Evolutionary conservation across 208 protist species (phyloP).

Genomic region (Crithidia sp.): DNA sequence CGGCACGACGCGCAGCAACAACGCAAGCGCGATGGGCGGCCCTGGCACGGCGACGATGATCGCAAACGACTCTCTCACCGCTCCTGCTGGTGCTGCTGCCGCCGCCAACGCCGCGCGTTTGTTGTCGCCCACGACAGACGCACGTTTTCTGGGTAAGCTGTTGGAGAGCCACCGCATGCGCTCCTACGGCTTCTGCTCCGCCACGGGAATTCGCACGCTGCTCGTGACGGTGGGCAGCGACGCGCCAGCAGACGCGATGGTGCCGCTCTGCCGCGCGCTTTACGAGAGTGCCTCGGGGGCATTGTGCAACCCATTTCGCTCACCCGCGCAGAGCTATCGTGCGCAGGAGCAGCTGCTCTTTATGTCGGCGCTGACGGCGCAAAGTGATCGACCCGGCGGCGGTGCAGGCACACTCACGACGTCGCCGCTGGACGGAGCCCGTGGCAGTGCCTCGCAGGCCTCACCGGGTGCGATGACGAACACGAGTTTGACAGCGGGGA

Average conservation of each 20-base stretch:
- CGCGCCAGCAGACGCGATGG: slow-evolving; percentile 72
- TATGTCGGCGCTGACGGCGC: slow-evolving; percentile 19
- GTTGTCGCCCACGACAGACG: slow-evolving; percentile 56
- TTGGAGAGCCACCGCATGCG: slow-evolving; percentile 64
- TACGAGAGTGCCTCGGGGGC: slow-evolving; percentile 76
- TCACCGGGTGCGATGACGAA: neutral
- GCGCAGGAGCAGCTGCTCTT: slow-evolving; percentile 51
- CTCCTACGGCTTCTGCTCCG: slow-evolving; percentile 82
- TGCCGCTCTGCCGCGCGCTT: slow-evolving; percentile 79
- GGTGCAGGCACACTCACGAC: neutral
- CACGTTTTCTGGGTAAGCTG: slow-evolving; percentile 75
- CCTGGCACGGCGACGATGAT: neutral
- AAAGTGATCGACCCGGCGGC: neutral
- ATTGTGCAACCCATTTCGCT: slow-evolving; percentile 83
- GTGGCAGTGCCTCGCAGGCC: neutral
- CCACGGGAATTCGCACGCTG: slow-evolving; percentile 68
- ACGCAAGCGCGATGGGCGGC: neutral
- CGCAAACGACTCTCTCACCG: slow-evolving; percentile 18
- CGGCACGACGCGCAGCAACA: neutral
- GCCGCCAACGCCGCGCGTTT: slow-evolving; percentile 23
- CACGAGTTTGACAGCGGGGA: slow-evolving; percentile 1
- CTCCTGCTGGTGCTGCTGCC: slow-evolving; percentile 11
- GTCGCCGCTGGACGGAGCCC: neutral
- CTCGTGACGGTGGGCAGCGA: slow-evolving; percentile 71
- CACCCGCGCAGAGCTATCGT: slow-evolving; percentile 41